Base-by-base conservation (phyloP, 495 filamentous ascomycete genomes). In the Talaromyces thailandensis region DNA sequence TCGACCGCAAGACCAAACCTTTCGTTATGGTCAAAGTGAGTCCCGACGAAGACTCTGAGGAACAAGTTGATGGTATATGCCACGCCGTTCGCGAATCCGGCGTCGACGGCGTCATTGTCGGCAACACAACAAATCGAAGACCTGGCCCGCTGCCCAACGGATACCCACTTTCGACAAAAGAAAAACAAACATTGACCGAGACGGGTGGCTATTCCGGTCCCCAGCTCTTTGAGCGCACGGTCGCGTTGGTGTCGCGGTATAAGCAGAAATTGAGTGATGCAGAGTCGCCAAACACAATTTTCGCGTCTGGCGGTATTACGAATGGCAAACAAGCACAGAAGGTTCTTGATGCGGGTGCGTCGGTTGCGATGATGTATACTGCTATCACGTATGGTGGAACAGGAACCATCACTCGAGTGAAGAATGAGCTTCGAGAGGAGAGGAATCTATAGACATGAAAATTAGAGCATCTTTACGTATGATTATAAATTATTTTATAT, bases 11-110 rank as follows among this genome's bases (percentile, higher is more conserved):
- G 67, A 82, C 76, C 9, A 91, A 88, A 74, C 93, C 93, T 4
- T 86, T 79, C 59, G 89, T 98, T 29, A 95, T 98, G 88, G 94
- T 98, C 59, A 98, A 98, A 78, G 92, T 97, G 31, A 93, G 89
- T 62, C 94, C 94, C 1, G 94, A 98, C 63, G 93, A 96, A 76
- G 92, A 96, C 69, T 81, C 85, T 4, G 83, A 91, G 40, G 81
- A 84, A 50, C 90, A 97, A 67, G 83, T 98, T 60, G 79, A 83
- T 24, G 94, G 92, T 3, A 96, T 97, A 55, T 93, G 91, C 65
- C 82, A 91, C 56, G 94, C 94, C 0, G 86, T 97, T 37, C 88
- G 86, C 81, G 80, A 81, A 45, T 87, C 88, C 50, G 92, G 92
- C 9, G 91, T 97, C 4, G 91, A 96, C 64, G 94, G 94, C 0